Base-by-base conservation (phyloP, 2,329 filamentous ascomycete species). In the Nannizziopsis barbatae region DNA sequence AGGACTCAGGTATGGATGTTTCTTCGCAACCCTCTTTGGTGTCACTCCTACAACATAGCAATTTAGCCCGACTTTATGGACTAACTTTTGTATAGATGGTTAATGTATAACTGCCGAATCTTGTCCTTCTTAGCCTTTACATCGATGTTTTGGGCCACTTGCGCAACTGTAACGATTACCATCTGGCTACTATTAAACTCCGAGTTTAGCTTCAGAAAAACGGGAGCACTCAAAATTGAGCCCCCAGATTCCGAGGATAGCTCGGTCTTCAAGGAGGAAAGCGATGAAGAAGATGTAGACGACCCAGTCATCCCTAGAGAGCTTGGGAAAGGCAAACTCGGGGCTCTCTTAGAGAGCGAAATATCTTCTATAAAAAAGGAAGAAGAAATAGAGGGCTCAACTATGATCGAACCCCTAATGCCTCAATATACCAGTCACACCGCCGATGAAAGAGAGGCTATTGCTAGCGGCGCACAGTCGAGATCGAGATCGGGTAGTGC, bases 81-180 rank as follows among this genome's bases (percentile, higher is more conserved):
- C 45, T 47, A 30, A 47, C 38, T 10, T n/a, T 14, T 27, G 8
- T 15, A 32, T 43, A 73, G 84, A 42, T 92, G 84, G 79, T 58
- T 89, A 48, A 94, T 98, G 85, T 92, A 92, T 59, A 81, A 86
- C 52, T 83, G 90, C 68, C 79, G 84, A 10, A 59, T 92, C 32
- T 63, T 79, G 1, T 80, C 80, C 4, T 88, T 87, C 50, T 45
- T 84, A 0, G 59, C 81, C 0, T 84, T 88, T 58, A 85, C 81
- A 0, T 65, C 71, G 0, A 56, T 77, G 0, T 95, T 95, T 65
- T 96, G 89, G 87, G 62, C 70, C 1, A 77, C 79, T 10, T 87
- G 90, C 60, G 73, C 93, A 58, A 54, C 79, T 0, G 83, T 81
- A 37, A 77, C 84, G 62, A 70, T 73, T 1, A 33, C 81, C 0